Evolutionary conservation across 306 rosid species (phyloP).

Genomic region (Dryas drummondii): DNA sequence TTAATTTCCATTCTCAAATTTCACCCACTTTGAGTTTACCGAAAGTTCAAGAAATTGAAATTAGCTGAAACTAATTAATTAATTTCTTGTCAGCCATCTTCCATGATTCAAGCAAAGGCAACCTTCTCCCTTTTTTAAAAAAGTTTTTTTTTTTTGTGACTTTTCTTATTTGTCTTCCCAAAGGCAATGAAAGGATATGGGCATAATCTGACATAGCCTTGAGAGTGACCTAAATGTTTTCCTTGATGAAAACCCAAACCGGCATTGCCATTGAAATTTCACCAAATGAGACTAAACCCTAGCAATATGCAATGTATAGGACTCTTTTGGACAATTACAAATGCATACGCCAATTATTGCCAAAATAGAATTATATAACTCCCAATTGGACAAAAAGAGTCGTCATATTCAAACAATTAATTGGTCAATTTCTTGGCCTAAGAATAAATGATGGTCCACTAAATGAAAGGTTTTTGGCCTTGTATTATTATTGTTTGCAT

Average conservation of each 20-base stretch:
- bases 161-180: slow-evolving; percentile 18
- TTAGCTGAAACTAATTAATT: neutral
- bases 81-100: slow-evolving; percentile 3
- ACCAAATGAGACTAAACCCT: slow-evolving; percentile 26
- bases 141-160: slow-evolving; percentile 10
- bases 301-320: slow-evolving; percentile 13
- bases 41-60: neutral
- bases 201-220: slow-evolving; percentile 36
- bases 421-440: slow-evolving; percentile 22
- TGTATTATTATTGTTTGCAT: slow-evolving; percentile 12
- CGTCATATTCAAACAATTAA: slow-evolving; percentile 5
- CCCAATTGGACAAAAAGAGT: slow-evolving; percentile 28
- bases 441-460: slow-evolving; percentile 21
- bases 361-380: neutral
- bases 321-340: slow-evolving; percentile 33
- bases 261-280: slow-evolving; percentile 36
- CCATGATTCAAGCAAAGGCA: slow-evolving; percentile 21
- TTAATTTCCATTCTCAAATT: neutral
- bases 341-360: slow-evolving; percentile 36
- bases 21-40: slow-evolving; percentile 9
- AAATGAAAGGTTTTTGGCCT: slow-evolving; percentile 24
- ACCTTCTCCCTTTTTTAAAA: neutral
- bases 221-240: slow-evolving; percentile 47
- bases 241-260: slow-evolving; percentile 37
- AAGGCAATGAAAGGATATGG: slow-evolving; percentile 35